Percentiles rank a stretch among this genome's conserved stretches.
These are phyloP conservation scores for Curvularia spicifera DNA, from an alignment of 2,329 filamentous ascomycete species.

Conservation along the genomic window DNA sequence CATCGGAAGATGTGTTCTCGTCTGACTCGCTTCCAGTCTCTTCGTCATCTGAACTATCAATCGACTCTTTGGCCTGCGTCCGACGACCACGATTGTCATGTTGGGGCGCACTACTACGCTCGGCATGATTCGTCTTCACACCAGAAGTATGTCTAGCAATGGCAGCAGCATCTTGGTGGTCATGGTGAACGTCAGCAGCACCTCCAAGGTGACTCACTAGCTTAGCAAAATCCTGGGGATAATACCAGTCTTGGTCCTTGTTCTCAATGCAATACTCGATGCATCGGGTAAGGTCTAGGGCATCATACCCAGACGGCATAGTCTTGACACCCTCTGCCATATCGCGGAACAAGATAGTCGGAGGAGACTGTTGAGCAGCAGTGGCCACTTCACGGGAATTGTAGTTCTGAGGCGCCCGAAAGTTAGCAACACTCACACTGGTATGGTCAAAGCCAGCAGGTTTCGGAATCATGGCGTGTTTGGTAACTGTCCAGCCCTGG, in stretches of 20 bases:
- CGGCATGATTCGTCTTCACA: neutral
- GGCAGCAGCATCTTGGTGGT: slow-evolving; percentile 19
- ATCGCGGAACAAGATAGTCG: slow-evolving; percentile 24
- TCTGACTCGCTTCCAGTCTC: neutral
- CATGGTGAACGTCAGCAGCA: slow-evolving; percentile 4
- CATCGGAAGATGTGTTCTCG: neutral
- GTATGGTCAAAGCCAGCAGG: slow-evolving; percentile 16
- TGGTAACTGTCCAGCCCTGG: slow-evolving; percentile 23
- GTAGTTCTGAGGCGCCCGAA: slow-evolving; percentile 15
- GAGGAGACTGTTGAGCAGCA: neutral
- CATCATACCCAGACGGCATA: slow-evolving; percentile 25
- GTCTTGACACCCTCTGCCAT: slow-evolving; percentile 22
- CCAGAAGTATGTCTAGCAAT: slow-evolving; percentile 17
- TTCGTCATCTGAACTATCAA: slow-evolving; percentile 5
- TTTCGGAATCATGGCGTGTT: slow-evolving; percentile 15
- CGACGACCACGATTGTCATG: slow-evolving; percentile 11
- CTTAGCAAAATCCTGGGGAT: slow-evolving; percentile 22
- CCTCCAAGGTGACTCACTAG: slow-evolving; percentile 24
- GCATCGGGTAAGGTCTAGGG: slow-evolving; percentile 33
- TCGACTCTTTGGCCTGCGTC: neutral
- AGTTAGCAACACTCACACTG: slow-evolving; percentile 27
- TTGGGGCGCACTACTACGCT: neutral
- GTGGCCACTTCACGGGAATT: neutral
- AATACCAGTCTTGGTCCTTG: slow-evolving; percentile 27
- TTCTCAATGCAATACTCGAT: slow-evolving; percentile 24